These are phyloP conservation scores for Kodamaea sp. DNA, from an alignment of 1,139 yeast species.

Conservation along the genomic window DNA sequence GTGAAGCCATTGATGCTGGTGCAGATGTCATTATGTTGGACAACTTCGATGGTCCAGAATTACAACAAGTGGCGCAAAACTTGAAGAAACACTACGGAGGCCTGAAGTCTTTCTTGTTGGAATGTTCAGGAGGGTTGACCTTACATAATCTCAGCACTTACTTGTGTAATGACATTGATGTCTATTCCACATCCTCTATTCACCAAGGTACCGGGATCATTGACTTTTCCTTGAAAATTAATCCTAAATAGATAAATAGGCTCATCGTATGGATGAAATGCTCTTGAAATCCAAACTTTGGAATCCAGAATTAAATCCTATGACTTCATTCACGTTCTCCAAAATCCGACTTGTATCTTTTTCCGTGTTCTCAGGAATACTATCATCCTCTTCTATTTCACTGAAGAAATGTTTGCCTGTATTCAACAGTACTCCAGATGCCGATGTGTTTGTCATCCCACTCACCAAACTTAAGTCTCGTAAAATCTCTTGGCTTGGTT, in stretches of 20 bases:
- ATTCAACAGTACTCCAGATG: conserved; percentile 34
- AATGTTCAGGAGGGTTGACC: conserved; percentile 91
- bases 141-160: conserved; percentile 64
- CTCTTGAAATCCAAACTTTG: conserved; percentile 41
- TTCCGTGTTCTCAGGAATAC: conserved; percentile 15
- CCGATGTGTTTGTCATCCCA: conserved; percentile 14
- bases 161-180: conserved; percentile 79
- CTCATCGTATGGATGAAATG: conserved; percentile 40
- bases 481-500: conserved; percentile 20
- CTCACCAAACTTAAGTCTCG: conserved; percentile 31
- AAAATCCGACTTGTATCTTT: conserved; percentile 29
- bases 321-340: conserved; percentile 39
- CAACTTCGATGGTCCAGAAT: conserved; percentile 70
- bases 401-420: conserved; percentile 15
- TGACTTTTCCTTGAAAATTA: conserved; percentile 83
- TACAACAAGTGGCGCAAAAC: conserved; percentile 64
- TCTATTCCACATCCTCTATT: conserved; percentile 88
- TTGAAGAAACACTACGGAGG: conserved; percentile 62
- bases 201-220: conserved; percentile 86
- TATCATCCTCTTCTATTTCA: conserved; percentile 10
- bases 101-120: conserved; percentile 59
- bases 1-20: conserved; percentile 91
- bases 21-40: conserved; percentile 97
- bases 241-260: conserved; percentile 19
- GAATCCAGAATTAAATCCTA: conserved; percentile 48